These are phyloP conservation scores for Ogataea neopini DNA, from an alignment of 805 yeast genomes.

Conservation along the genomic window DNA sequence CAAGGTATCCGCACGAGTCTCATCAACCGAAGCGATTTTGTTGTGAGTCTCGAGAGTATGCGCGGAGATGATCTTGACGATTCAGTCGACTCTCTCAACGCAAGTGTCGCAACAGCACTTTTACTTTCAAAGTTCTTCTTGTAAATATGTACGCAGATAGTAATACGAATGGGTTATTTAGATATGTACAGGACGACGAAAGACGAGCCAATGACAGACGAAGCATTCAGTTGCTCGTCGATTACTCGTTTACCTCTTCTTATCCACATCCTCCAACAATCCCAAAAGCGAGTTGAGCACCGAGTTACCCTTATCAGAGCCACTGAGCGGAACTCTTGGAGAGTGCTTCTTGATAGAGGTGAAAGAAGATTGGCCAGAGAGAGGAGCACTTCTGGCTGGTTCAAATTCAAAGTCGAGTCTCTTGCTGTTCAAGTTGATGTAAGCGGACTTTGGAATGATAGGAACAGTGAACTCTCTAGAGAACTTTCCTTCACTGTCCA, in stretches of 20 bases:
- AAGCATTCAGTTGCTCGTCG: too few relatives aligned
- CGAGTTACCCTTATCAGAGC: constrained; percentile 23
- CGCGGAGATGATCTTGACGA: constrained; percentile 28
- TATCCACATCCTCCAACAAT: constrained; percentile 23
- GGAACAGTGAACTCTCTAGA: constrained; percentile 34
- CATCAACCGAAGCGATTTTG: constrained; percentile 54
- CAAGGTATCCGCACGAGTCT: constrained; percentile 73
- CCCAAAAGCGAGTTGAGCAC: constrained; percentile 27
- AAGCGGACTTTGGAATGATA: constrained; percentile 29
- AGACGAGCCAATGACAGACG: too few relatives aligned
- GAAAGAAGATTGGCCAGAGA: constrained; percentile 10
- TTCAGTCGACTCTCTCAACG: constrained; percentile 78
- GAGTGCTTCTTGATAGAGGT: constrained; percentile 19
- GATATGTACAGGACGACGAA: not conserved
- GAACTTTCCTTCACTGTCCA: constrained; percentile 27
- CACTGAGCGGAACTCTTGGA: constrained; percentile 25
- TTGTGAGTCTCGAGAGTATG: constrained; percentile 41
- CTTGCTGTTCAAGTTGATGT: constrained; percentile 25
- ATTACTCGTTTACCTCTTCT: too few relatives aligned
- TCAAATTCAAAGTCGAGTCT: constrained; percentile 26
- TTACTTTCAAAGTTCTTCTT: constrained; percentile 40
- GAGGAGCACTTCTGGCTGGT: constrained; percentile 23
- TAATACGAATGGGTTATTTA: not conserved
- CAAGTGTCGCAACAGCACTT: constrained; percentile 84
- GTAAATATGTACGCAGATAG: not conserved